These are phyloP conservation scores for Metschnikowia vanudenii DNA, from an alignment of 805 yeast species.

Conservation along the genomic window DNA sequence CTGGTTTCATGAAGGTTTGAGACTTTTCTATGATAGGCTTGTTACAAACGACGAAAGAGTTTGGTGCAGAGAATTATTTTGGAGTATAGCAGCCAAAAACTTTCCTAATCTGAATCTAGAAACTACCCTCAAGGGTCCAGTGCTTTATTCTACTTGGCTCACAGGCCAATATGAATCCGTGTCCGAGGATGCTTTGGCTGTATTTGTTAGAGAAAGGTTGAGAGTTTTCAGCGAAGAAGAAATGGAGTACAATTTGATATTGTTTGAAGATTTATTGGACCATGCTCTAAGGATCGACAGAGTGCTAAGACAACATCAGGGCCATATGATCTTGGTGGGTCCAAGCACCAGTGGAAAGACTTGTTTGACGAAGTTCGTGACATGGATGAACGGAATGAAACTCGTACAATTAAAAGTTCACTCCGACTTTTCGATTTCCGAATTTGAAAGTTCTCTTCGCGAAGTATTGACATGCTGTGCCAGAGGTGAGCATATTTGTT, in stretches of 20 bases:
- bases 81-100: slow-evolving; percentile 27
- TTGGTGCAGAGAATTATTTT: slow-evolving; percentile 46
- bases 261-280: slow-evolving; percentile 70
- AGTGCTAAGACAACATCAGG: slow-evolving; percentile 80
- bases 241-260: slow-evolving; percentile 53
- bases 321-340: slow-evolving; percentile 85
- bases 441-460: slow-evolving; percentile 68
- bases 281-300: slow-evolving; percentile 79
- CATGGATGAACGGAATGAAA: slow-evolving; percentile 84
- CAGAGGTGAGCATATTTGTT: slow-evolving; percentile 61
- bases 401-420: slow-evolving; percentile 58
- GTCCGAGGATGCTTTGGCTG: slow-evolving; percentile 41
- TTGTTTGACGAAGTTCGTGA: slow-evolving; percentile 72
- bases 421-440: slow-evolving; percentile 50
- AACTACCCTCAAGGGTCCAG: slow-evolving; percentile 44
- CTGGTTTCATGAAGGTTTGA: slow-evolving; percentile 78
- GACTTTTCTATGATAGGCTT: slow-evolving; percentile 77
- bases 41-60: slow-evolving; percentile 44
- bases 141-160: slow-evolving; percentile 75
- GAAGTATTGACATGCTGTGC: slow-evolving; percentile 46
- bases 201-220: slow-evolving; percentile 63
- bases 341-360: slow-evolving; percentile 80
- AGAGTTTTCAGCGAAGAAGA: slow-evolving; percentile 78
- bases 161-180: slow-evolving; percentile 61
- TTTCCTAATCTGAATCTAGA: slow-evolving; percentile 50